These are phyloP conservation scores for Grammothele lineata DNA, from an alignment of 768 basidiomycete genomes.

Conservation along the genomic window DNA sequence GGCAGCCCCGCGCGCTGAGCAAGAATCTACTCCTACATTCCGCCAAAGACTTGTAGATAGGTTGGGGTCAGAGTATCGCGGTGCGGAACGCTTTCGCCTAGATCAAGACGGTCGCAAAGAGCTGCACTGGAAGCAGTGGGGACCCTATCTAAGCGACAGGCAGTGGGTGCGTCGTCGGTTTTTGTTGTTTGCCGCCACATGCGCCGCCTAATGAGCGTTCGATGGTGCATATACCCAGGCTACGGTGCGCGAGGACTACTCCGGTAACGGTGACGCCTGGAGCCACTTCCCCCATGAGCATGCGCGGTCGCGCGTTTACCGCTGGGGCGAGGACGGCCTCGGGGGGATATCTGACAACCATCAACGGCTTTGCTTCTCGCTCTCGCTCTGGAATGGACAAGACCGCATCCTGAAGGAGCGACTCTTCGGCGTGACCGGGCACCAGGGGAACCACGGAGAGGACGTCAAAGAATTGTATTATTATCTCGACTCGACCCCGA, in stretches of 20 bases:
- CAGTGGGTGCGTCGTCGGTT: conserved; percentile 75
- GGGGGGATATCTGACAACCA: conserved; percentile 98
- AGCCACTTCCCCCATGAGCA: conserved; percentile 93
- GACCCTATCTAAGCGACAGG: conserved; percentile 93
- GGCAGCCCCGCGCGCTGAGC: neutral
- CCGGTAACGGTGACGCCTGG: conserved; percentile 94
- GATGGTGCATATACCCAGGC: conserved; percentile 49
- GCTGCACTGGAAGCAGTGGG: conserved; percentile 98
- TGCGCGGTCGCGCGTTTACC: conserved; percentile 88
- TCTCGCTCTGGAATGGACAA: conserved; percentile 92
- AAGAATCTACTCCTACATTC: conserved; percentile 31
- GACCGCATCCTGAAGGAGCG: conserved; percentile 97
- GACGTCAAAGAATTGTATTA: conserved; percentile 99
- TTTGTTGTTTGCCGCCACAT: neutral
- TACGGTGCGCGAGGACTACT: conserved; percentile 98
- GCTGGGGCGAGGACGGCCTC: conserved; percentile 99
- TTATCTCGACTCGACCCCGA: conserved; percentile 97
- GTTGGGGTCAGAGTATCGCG: conserved; percentile 70
- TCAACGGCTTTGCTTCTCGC: conserved; percentile 84
- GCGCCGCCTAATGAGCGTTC: too few relatives aligned
- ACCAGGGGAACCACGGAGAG: conserved; percentile 98
- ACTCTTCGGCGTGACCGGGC: conserved; percentile 92
- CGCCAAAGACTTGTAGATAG: conserved; percentile 60
- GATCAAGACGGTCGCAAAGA: conserved; percentile 75
- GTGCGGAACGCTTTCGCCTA: conserved; percentile 82